Conservation (phyloP, 768 basidiomycete genomes). For the Panus rudis region DNA sequence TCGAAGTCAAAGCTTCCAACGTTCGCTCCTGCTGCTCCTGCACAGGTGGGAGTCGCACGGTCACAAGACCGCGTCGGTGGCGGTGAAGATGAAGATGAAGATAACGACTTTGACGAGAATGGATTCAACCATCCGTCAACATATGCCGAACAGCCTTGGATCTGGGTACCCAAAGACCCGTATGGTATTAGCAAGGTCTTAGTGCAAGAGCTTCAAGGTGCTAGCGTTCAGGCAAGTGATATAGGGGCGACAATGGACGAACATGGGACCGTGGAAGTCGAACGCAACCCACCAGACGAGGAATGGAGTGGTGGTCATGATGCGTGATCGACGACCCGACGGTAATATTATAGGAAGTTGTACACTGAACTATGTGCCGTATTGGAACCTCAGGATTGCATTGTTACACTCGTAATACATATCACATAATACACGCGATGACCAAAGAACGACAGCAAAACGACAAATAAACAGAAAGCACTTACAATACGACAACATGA, state of each 20-base stretch:
- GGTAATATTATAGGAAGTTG: no score
- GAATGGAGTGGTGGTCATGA: slow-evolving; percentile 13
- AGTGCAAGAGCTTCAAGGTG: slow-evolving; percentile 23
- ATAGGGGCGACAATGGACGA: slow-evolving; percentile 27
- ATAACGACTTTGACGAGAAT: slow-evolving; percentile 21
- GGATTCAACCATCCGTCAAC: slow-evolving; percentile 43
- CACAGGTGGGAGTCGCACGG: not conserved
- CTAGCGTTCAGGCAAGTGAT: slow-evolving; percentile 27
- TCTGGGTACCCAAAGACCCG: slow-evolving; percentile 40
- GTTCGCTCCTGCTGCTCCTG: not conserved
- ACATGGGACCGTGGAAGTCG: slow-evolving; percentile 26
- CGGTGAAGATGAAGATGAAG: slow-evolving; percentile 11
- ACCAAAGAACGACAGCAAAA: no score
- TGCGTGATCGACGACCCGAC: no score
- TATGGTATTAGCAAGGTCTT: slow-evolving; percentile 31
- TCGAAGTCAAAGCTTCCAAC: not conserved
- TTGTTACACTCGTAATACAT: no score
- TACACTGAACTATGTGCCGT: no score
- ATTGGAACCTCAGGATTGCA: no score
- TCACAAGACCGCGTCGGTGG: not conserved
- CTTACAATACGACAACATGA: no score
- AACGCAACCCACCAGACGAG: slow-evolving; percentile 26
- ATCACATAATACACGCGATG: no score
- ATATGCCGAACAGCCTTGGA: slow-evolving; percentile 30
- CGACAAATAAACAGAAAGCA: no score